phyloP scores from a whole-genome alignment of 1,139 yeast genomes.

The Suhomyces anneliseae region DNA sequence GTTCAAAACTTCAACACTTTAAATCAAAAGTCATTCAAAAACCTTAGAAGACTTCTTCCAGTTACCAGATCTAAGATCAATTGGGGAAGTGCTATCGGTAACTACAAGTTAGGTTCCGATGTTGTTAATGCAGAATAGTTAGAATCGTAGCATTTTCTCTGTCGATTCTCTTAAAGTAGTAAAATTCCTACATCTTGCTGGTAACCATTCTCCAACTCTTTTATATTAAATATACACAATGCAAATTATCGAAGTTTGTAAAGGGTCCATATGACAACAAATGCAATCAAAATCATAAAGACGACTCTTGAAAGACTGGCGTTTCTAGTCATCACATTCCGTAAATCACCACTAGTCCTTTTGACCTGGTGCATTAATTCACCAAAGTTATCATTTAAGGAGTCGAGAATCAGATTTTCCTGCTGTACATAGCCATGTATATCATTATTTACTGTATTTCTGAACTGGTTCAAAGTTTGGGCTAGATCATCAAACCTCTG shows the following conservation, averaged over 20 bases:
- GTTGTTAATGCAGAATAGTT: slow-evolving; percentile 43
- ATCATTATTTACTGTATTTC: slow-evolving; percentile 45
- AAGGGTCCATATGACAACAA: slow-evolving; percentile 69
- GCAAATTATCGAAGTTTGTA: slow-evolving; percentile 32
- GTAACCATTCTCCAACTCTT: not conserved
- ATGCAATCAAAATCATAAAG: slow-evolving; percentile 52
- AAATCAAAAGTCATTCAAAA: slow-evolving; percentile 80
- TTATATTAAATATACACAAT: slow-evolving; percentile 1
- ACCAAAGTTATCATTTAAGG: slow-evolving; percentile 59
- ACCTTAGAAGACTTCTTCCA: slow-evolving; percentile 86
- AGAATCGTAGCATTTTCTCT: not conserved
- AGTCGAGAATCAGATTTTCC: slow-evolving; percentile 49
- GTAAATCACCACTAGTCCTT: slow-evolving; percentile 64
- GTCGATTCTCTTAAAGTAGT: not conserved
- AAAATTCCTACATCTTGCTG: not conserved
- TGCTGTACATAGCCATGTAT: slow-evolving; percentile 45
- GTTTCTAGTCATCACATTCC: slow-evolving; percentile 49
- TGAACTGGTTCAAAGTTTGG: slow-evolving; percentile 44
- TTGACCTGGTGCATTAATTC: slow-evolving; percentile 59
- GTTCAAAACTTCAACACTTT: slow-evolving; percentile 66
- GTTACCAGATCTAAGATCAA: slow-evolving; percentile 87
- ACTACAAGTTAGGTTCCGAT: slow-evolving; percentile 85
- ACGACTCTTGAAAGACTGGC: slow-evolving; percentile 44
- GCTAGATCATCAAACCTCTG: slow-evolving; percentile 48
- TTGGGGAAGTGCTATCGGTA: slow-evolving; percentile 94